phyloP scores from a whole-genome alignment of 495 filamentous ascomycete genomes.

The Apodospora peruviana region DNA sequence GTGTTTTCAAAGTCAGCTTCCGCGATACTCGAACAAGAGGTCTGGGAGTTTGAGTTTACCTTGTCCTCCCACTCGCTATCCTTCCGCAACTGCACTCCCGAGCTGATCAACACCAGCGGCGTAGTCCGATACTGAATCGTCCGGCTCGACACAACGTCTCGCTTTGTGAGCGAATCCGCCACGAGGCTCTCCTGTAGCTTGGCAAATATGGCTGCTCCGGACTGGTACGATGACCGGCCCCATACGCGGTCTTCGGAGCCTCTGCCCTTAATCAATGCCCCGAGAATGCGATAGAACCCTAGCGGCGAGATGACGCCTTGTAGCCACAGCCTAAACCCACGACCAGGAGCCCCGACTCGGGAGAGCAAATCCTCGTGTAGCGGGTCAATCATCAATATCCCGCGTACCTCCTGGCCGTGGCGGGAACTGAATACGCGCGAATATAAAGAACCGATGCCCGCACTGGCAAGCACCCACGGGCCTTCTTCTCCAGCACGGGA shows the following conservation, averaged over 20 bases:
- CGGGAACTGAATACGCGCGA: conserved; percentile 83
- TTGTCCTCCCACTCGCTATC: conserved; percentile 69
- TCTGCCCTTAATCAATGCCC: conserved; percentile 72
- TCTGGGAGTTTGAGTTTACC: conserved; percentile 8
- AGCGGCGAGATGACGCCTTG: conserved; percentile 79
- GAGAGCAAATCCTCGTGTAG: conserved; percentile 79
- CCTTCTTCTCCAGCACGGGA: conserved; percentile 73
- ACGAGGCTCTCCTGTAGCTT: conserved; percentile 91
- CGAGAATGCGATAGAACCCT: conserved; percentile 71
- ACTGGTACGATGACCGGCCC: conserved; percentile 70
- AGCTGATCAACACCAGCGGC: conserved; percentile 77
- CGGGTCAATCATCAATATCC: conserved; percentile 80
- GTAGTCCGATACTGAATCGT: conserved; percentile 70
- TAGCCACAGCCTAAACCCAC: conserved; percentile 81
- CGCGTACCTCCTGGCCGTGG: conserved; percentile 63
- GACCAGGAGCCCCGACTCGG: conserved; percentile 55
- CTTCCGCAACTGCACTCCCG: conserved; percentile 49
- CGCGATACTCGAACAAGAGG: not conserved
- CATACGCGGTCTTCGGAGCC: conserved; percentile 78
- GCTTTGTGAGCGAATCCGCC: conserved; percentile 71
- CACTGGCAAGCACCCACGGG: conserved; percentile 64
- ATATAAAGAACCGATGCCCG: conserved; percentile 79
- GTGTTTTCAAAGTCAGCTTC: not conserved
- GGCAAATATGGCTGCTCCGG: conserved; percentile 75
- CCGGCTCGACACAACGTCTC: conserved; percentile 69